Conservation (phyloP, 2,329 filamentous ascomycete species). For the Alternaria arborescens region DNA sequence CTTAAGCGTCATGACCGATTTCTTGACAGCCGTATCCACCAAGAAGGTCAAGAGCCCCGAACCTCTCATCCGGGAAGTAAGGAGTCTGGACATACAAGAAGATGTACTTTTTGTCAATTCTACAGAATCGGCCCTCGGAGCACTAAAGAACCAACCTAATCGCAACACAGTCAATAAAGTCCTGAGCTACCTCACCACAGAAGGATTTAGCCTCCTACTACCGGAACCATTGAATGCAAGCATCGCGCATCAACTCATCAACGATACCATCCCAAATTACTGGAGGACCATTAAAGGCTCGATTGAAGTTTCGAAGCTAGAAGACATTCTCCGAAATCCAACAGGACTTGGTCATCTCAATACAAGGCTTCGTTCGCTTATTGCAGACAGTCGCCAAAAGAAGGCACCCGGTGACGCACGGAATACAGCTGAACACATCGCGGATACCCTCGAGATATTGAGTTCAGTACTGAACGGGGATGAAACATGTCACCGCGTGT, state of each 20-base stretch:
- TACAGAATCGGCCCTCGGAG: constrained; percentile 64
- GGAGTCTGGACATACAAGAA: constrained; percentile 21
- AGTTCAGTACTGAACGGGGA: constrained; percentile 55
- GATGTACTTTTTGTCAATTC: constrained; percentile 32
- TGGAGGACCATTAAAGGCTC: constrained; percentile 63
- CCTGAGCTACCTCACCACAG: constrained; percentile 61
- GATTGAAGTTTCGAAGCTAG: constrained; percentile 55
- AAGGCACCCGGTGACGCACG: constrained; percentile 43
- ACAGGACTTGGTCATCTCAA: constrained; percentile 80
- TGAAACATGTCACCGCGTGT: constrained; percentile 55
- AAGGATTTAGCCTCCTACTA: constrained; percentile 65
- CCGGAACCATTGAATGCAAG: constrained; percentile 76
- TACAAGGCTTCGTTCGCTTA: constrained; percentile 71
- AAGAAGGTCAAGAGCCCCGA: constrained; percentile 33
- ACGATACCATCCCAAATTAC: constrained; percentile 79
- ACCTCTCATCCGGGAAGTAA: constrained; percentile 27
- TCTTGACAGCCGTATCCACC: constrained; percentile 59
- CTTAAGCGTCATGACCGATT: constrained; percentile 54
- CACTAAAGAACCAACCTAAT: constrained; percentile 69
- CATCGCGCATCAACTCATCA: constrained; percentile 77
- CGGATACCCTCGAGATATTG: constrained; percentile 56
- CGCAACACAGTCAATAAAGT: constrained; percentile 63
- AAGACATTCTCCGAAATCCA: constrained; percentile 74
- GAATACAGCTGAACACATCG: constrained; percentile 44
- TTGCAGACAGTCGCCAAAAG: constrained; percentile 51